Evolutionary conservation across 1,284 basidiomycete genomes (phyloP).

Genomic region (Rhodotorula sp.): DNA sequence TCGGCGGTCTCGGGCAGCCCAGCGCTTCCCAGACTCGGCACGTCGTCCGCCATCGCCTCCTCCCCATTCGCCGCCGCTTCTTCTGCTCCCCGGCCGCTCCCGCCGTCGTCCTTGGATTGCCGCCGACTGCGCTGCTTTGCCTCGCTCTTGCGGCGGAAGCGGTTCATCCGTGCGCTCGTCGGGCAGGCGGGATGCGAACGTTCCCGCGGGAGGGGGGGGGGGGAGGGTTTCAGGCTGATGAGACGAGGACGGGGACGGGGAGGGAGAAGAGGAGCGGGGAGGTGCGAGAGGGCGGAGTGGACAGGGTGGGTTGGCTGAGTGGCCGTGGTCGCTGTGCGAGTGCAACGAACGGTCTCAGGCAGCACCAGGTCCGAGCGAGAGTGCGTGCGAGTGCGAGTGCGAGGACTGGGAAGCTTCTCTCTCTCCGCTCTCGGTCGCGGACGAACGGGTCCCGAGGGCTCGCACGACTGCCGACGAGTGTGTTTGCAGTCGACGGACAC

Average conservation of each 20-base stretch:
- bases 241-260: neutral
- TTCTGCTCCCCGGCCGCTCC: neutral
- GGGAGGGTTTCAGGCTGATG: neutral
- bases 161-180: slow-evolving; percentile 14
- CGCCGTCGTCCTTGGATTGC: neutral
- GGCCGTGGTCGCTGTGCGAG: too few relatives aligned
- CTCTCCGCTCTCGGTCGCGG: too few relatives aligned
- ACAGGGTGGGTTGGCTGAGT: too few relatives aligned
- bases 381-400: neutral
- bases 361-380: too few relatives aligned
- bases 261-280: neutral
- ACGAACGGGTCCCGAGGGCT: too few relatives aligned
- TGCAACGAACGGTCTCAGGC: too few relatives aligned
- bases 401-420: neutral
- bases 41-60: neutral
- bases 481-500: too few relatives aligned
- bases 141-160: slow-evolving; percentile 30
- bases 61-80: neutral
- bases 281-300: too few relatives aligned
- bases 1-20: slow-evolving; percentile 15
- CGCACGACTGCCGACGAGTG: too few relatives aligned
- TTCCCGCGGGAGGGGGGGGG: too few relatives aligned
- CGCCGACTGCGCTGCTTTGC: slow-evolving; percentile 9
- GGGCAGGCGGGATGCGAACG: too few relatives aligned
- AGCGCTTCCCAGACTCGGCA: neutral